Conservation (phyloP, 1,284 basidiomycete genomes). For the Cutaneotrichosporon cutaneum region DNA sequence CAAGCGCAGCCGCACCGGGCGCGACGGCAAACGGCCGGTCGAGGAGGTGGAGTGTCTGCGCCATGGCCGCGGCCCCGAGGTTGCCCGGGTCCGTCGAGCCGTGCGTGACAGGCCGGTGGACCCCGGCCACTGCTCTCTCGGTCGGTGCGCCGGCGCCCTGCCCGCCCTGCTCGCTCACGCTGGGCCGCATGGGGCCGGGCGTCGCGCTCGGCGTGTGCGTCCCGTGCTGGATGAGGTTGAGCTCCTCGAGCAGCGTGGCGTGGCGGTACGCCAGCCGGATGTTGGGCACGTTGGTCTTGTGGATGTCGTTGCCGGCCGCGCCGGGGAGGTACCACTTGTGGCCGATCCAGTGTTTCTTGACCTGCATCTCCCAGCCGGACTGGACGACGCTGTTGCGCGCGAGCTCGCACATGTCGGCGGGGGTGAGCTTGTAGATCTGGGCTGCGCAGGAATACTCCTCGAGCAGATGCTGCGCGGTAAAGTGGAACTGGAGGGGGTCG, state of each 20-base stretch:
- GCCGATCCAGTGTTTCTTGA: conserved; percentile 96
- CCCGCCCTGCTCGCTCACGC: not conserved
- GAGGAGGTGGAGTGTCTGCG: conserved; percentile 20
- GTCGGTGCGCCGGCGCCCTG: not conserved
- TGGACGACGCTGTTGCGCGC: conserved; percentile 95
- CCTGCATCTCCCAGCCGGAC: conserved; percentile 97
- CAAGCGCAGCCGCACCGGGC: conserved; percentile 33
- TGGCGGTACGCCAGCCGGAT: conserved; percentile 84
- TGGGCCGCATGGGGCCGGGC: conserved; percentile 27
- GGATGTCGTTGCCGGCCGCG: conserved; percentile 82
- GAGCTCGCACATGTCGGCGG: conserved; percentile 71
- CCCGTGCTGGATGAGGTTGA: conserved; percentile 53
- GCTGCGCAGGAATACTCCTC: conserved; percentile 99
- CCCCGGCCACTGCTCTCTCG: not conserved
- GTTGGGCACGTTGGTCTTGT: conserved; percentile 97
- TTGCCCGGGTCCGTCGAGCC: conserved; percentile 5
- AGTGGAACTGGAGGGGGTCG: conserved; percentile 75
- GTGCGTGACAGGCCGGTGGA: not conserved
- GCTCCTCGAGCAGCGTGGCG: conserved; percentile 81
- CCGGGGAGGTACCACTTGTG: conserved; percentile 86
- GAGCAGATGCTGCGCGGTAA: conserved; percentile 89
- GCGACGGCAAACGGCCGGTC: conserved; percentile 19
- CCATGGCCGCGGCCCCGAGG: conserved; percentile 24
- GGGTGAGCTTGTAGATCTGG: conserved; percentile 88
- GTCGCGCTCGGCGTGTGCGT: conserved; percentile 38